These are phyloP conservation scores for Hypoxylon sp. DNA, from an alignment of 2,329 filamentous ascomycete genomes.

Conservation along the genomic window DNA sequence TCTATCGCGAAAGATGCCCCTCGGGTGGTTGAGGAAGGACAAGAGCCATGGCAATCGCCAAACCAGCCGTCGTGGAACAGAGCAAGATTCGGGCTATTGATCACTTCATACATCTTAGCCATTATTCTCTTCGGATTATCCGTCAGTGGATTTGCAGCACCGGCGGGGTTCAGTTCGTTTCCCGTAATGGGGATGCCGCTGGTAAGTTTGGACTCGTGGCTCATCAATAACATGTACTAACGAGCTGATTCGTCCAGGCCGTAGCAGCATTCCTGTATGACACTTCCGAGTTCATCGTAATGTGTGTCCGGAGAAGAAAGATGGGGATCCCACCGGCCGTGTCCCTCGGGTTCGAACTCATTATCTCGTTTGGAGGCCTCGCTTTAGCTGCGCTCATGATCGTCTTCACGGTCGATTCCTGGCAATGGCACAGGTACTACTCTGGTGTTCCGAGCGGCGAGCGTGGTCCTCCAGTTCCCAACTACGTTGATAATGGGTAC, in stretches of 20 bases:
- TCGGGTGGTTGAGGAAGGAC: not conserved
- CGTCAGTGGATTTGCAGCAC: constrained; percentile 4
- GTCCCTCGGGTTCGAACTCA: constrained; percentile 34
- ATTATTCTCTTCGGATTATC: constrained; percentile 22
- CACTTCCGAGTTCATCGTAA: constrained; percentile 24
- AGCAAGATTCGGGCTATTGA: constrained; percentile 19
- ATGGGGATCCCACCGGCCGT: constrained; percentile 20
- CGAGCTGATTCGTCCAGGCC: not conserved
- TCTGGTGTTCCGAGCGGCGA: not conserved
- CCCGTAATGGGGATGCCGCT: constrained; percentile 16
- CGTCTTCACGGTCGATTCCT: constrained; percentile 6
- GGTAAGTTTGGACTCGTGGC: constrained; percentile 6
- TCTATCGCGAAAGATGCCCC: constrained; percentile 4
- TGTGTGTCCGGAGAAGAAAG: constrained; percentile 12
- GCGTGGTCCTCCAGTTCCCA: not conserved
- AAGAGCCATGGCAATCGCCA: constrained; percentile 2
- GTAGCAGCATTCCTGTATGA: constrained; percentile 11
- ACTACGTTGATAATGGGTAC: constrained; percentile 11
- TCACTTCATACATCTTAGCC: constrained; percentile 15
- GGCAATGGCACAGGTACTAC: constrained; percentile 11
- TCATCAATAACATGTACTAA: not conserved
- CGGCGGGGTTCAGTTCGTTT: constrained; percentile 15
- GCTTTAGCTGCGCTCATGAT: constrained; percentile 12
- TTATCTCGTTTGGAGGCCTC: constrained; percentile 15
- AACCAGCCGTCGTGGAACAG: constrained; percentile 21